Conservation (phyloP, 2,329 filamentous ascomycete genomes). For the Clonostachys rosea region DNA sequence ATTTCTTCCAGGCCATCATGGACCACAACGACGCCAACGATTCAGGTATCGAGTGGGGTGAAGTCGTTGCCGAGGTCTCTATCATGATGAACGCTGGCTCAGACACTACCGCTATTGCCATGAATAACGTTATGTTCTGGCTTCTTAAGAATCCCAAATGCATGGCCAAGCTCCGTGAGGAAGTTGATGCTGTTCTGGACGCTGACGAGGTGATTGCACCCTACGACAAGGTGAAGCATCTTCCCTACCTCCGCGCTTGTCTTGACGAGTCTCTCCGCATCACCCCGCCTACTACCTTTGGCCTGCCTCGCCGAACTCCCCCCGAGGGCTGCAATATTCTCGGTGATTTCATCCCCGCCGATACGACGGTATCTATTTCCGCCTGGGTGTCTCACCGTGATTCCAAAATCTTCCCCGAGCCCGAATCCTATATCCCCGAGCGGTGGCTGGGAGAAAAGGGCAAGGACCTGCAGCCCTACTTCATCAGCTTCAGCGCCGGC, state of each 20-base stretch:
- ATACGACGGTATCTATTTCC: not conserved
- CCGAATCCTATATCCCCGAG: slow-evolving; percentile 3
- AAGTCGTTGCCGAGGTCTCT: slow-evolving; percentile 41
- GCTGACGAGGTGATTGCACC: slow-evolving; percentile 35
- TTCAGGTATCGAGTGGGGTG: slow-evolving; percentile 46
- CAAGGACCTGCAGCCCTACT: too few species aligned
- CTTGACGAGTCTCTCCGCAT: slow-evolving; percentile 20
- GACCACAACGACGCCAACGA: slow-evolving; percentile 33
- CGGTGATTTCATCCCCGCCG: slow-evolving; percentile 6
- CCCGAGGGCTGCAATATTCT: not conserved
- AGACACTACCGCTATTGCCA: slow-evolving; percentile 30
- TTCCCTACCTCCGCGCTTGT: slow-evolving; percentile 30
- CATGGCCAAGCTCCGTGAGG: slow-evolving; percentile 17
- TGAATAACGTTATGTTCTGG: slow-evolving; percentile 31
- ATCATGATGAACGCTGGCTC: slow-evolving; percentile 11
- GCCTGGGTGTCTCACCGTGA: not conserved
- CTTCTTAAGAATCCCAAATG: slow-evolving; percentile 21
- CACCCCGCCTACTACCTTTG: slow-evolving; percentile 4
- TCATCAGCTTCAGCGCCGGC: slow-evolving; percentile 16
- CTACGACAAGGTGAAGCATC: slow-evolving; percentile 30
- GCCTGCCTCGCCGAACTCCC: slow-evolving; percentile 6
- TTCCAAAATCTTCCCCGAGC: slow-evolving; percentile 2
- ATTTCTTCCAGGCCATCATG: slow-evolving; percentile 33
- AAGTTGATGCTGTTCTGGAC: slow-evolving; percentile 29
- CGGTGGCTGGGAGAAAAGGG: slow-evolving; percentile 3